Conservation (phyloP, 306 rosid species). For the Ziziphus jujuba region DNA sequence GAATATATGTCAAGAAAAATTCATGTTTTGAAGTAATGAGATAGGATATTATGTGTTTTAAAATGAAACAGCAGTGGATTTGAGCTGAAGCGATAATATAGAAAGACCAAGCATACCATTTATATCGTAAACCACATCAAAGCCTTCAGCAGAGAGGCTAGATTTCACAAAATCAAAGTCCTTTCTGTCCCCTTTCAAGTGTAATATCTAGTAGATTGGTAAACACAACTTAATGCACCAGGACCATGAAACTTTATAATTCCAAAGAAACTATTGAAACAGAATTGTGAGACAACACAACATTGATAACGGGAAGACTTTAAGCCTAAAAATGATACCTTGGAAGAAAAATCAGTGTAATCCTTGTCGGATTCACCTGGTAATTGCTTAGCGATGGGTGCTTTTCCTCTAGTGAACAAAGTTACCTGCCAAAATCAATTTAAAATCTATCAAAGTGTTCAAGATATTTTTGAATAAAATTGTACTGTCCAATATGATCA, state of each 20-base stretch:
- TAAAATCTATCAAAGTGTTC: constrained; percentile 4
- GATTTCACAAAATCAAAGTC: constrained; percentile 87
- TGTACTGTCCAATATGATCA: not conserved
- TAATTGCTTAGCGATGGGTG: constrained; percentile 77
- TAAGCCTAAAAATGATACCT: constrained; percentile 44
- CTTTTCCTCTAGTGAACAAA: constrained; percentile 92
- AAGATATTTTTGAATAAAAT: not conserved
- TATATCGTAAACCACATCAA: constrained; percentile 91
- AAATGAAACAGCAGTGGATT: constrained; percentile 5
- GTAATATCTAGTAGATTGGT: constrained; percentile 60
- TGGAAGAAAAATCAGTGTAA: constrained; percentile 74
- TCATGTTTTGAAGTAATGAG: constrained; percentile 11
- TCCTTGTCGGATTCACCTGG: constrained; percentile 86
- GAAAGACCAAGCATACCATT: constrained; percentile 54
- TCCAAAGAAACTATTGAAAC: not conserved
- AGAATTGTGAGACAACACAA: not conserved
- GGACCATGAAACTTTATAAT: not conserved
- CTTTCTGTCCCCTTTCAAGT: constrained; percentile 91
- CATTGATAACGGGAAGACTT: not conserved
- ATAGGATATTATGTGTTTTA: not conserved
- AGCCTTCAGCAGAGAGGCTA: constrained; percentile 84
- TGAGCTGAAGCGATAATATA: constrained; percentile 8
- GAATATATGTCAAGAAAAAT: constrained; percentile 24
- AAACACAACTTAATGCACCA: not conserved
- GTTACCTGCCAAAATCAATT: constrained; percentile 65